These are phyloP conservation scores for Globisporangium emineosum DNA, from an alignment of 352 stramenopile genomes.

Conservation along the genomic window DNA sequence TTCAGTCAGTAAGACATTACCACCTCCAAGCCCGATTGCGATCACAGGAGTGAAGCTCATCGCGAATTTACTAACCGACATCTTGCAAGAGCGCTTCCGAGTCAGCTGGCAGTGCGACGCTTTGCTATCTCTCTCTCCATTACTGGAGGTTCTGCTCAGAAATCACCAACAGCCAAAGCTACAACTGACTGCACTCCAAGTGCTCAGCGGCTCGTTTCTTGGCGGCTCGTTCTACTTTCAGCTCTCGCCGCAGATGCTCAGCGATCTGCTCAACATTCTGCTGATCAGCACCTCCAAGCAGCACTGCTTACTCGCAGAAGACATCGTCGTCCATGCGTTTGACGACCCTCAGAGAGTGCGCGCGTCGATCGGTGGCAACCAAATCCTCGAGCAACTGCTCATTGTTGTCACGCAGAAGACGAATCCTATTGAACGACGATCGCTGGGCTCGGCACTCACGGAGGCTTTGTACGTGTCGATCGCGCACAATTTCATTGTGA, in stretches of 20 bases:
- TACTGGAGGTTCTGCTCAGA: constrained; percentile 28
- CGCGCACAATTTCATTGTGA: constrained; percentile 37
- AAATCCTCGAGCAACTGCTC: constrained; percentile 65
- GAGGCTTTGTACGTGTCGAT: constrained; percentile 57
- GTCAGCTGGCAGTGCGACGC: constrained; percentile 27
- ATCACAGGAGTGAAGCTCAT: constrained; percentile 41
- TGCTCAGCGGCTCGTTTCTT: constrained; percentile 38
- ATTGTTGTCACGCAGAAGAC: constrained; percentile 59
- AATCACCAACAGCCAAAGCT: constrained; percentile 42
- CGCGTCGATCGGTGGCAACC: constrained; percentile 43
- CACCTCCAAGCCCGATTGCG: constrained; percentile 7
- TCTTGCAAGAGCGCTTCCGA: constrained; percentile 19
- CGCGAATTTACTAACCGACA: constrained; percentile 41
- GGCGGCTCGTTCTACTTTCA: constrained; percentile 35
- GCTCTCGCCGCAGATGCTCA: constrained; percentile 47
- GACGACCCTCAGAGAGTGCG: constrained; percentile 33
- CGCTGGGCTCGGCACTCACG: constrained; percentile 38
- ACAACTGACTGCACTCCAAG: constrained; percentile 40
- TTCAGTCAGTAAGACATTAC: neutral
- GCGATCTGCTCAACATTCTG: constrained; percentile 59
- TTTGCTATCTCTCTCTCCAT: constrained; percentile 24
- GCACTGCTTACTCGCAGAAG: constrained; percentile 38
- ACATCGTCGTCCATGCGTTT: constrained; percentile 55
- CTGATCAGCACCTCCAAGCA: constrained; percentile 45
- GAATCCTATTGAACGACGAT: constrained; percentile 19